Percentiles rank a stretch among this genome's conserved stretches.
Evolutionary conservation across 2,329 filamentous ascomycete species (phyloP).

Genomic region (Alternaria gaisen): DNA sequence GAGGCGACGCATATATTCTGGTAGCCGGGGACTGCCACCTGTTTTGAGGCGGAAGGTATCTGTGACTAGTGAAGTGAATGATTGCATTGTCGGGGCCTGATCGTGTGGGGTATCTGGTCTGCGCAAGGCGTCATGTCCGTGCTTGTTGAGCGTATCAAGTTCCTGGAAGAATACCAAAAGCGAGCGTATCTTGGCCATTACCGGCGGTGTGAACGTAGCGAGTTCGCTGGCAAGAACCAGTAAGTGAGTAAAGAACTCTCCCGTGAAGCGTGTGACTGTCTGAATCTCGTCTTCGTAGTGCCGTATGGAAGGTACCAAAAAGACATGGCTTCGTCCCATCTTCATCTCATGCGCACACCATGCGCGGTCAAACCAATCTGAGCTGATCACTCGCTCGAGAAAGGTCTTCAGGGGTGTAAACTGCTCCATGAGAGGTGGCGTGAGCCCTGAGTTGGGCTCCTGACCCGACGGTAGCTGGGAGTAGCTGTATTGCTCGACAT

Average conservation of each 20-base stretch:
- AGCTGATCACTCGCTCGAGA: conserved; percentile 50
- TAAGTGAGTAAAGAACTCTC: conserved; percentile 53
- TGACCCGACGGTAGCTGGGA: conserved; percentile 29
- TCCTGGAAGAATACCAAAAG: conserved; percentile 33
- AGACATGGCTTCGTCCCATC: conserved; percentile 52
- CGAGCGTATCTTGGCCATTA: conserved; percentile 29
- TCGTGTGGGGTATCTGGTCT: conserved; percentile 30
- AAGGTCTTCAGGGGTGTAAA: conserved; percentile 36
- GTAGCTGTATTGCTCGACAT: conserved; percentile 50
- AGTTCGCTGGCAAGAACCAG: conserved; percentile 47
- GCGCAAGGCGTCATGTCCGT: conserved; percentile 13
- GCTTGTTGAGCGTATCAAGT: conserved; percentile 10
- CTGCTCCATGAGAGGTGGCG: conserved; percentile 44
- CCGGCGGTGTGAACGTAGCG: conserved; percentile 15
- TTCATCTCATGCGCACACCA: conserved; percentile 58
- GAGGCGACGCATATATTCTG: conserved; percentile 50
- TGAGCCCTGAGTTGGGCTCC: conserved; percentile 35
- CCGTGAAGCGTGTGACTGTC: conserved; percentile 51
- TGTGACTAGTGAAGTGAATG: conserved; percentile 36
- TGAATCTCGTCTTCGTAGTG: conserved; percentile 31
- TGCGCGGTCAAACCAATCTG: conserved; percentile 56
- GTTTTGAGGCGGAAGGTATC: conserved; percentile 54
- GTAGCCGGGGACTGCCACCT: conserved; percentile 54
- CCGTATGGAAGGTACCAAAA: conserved; percentile 51
- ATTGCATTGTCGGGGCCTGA: conserved; percentile 1